Evolutionary conservation across 2,329 filamentous ascomycete genomes (phyloP).

Genomic region (Pezicula rhizophila): DNA sequence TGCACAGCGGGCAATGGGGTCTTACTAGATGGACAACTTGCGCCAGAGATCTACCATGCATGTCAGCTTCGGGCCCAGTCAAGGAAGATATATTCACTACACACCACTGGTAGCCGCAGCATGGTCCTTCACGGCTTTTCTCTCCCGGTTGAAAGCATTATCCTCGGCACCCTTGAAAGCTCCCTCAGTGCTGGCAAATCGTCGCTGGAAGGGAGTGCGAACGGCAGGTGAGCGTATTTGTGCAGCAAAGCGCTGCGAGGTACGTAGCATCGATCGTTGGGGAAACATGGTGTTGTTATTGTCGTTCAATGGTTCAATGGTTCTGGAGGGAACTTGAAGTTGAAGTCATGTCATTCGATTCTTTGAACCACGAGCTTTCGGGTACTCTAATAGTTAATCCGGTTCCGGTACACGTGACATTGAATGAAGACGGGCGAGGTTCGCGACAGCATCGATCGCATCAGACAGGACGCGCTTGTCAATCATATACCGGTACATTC

Average conservation of each 20-base stretch:
- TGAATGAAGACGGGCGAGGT: not conserved
- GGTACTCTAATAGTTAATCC: not conserved
- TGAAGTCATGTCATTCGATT: not conserved
- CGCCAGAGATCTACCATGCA: conserved; percentile 72
- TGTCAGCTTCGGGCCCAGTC: conserved; percentile 26
- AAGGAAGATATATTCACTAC: conserved; percentile 29
- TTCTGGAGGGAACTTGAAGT: conserved; percentile 6
- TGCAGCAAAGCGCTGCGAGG: conserved; percentile 55
- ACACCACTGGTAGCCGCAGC: conserved; percentile 76
- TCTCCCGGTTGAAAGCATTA: conserved; percentile 92
- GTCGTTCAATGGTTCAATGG: conserved; percentile 18
- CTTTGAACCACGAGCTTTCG: conserved; percentile 18
- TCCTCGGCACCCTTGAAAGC: conserved; percentile 59
- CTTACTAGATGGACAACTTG: conserved; percentile 95
- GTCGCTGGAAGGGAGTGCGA: conserved; percentile 59
- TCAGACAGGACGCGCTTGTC: no score
- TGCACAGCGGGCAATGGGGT: not conserved
- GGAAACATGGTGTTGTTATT: conserved; percentile 50
- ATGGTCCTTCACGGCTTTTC: conserved; percentile 84
- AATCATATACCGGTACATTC: no score
- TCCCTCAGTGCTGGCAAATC: conserved; percentile 57
- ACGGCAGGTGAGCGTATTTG: conserved; percentile 50
- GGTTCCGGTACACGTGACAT: not conserved
- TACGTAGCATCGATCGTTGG: conserved; percentile 55
- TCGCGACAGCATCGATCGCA: not conserved